Evolutionary conservation across 1,284 basidiomycete genomes (phyloP).

Genomic region (Sparassis latifolia): DNA sequence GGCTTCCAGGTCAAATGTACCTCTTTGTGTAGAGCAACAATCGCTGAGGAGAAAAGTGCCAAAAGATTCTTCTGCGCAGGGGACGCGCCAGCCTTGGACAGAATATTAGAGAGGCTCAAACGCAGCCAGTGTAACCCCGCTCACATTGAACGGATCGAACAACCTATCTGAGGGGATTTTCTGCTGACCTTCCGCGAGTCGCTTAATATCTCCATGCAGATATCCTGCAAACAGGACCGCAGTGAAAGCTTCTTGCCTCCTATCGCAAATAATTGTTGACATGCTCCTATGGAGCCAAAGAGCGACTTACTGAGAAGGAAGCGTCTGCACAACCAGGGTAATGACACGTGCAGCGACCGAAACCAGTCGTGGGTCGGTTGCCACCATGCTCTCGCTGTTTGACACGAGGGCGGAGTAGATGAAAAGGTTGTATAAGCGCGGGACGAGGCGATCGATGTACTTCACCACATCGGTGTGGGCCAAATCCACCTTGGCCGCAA

Average conservation of each 20-base stretch:
- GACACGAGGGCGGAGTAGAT: slow-evolving; percentile 45
- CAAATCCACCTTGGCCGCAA: slow-evolving; percentile 59
- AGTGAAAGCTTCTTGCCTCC: slow-evolving; percentile 55
- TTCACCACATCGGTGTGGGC: slow-evolving; percentile 69
- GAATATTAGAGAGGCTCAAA: not conserved
- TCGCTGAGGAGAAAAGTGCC: slow-evolving; percentile 57
- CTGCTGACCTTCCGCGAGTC: slow-evolving; percentile 49
- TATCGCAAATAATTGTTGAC: slow-evolving; percentile 16
- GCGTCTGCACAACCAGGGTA: slow-evolving; percentile 59
- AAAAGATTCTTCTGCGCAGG: slow-evolving; percentile 54
- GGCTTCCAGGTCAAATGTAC: slow-evolving; percentile 30
- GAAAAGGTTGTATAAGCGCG: slow-evolving; percentile 66
- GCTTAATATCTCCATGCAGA: slow-evolving; percentile 47
- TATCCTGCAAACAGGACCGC: slow-evolving; percentile 52
- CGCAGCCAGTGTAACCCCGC: slow-evolving; percentile 2
- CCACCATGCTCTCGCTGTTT: slow-evolving; percentile 31
- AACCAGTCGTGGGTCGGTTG: slow-evolving; percentile 63
- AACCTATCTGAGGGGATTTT: slow-evolving; percentile 31
- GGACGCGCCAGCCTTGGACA: slow-evolving; percentile 37
- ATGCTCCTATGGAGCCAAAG: not conserved
- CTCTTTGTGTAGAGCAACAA: slow-evolving; percentile 60
- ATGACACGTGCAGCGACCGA: slow-evolving; percentile 59
- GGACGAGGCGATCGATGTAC: slow-evolving; percentile 71
- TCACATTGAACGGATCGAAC: slow-evolving; percentile 45
- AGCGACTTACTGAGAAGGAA: slow-evolving; percentile 53